Conservation (phyloP, 139 green algal species). For the Volvox africanus region DNA sequence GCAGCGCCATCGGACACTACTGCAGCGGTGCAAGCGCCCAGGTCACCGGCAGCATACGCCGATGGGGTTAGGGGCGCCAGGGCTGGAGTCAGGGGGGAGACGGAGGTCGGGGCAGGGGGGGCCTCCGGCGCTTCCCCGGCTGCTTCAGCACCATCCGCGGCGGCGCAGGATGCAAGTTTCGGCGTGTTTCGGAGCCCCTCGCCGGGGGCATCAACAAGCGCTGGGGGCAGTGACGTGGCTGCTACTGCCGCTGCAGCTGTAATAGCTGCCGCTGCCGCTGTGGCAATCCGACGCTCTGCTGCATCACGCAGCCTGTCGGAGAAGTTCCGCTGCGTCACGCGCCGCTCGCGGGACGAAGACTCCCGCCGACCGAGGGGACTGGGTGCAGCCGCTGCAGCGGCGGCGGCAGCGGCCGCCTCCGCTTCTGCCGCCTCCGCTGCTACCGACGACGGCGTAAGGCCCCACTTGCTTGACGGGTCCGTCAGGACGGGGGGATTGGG, state of each 20-base stretch:
- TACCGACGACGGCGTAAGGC: not conserved
- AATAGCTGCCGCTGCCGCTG: too few species aligned
- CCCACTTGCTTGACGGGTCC: not conserved
- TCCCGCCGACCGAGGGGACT: not conserved
- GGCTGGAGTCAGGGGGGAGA: not conserved
- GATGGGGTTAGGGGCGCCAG: too few species aligned
- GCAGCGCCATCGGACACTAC: too few species aligned
- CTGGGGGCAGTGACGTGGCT: not conserved
- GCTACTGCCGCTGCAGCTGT: not conserved
- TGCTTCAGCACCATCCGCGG: not conserved
- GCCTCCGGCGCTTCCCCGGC: too few species aligned
- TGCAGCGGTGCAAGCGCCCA: too few species aligned
- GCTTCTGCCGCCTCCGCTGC: not conserved
- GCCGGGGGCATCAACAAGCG: not conserved
- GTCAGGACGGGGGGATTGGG: conserved; percentile 28
- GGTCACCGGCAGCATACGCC: not conserved
- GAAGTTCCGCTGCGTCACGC: too few species aligned
- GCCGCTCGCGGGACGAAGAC: too few species aligned
- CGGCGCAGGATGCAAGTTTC: too few species aligned
- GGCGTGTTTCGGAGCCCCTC: too few species aligned
- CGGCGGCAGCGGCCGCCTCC: not conserved
- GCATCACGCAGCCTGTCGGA: too few species aligned
- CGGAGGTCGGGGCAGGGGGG: not conserved
- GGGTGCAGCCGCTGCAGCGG: not conserved
- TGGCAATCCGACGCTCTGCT: too few species aligned